phyloP scores from a whole-genome alignment of 495 filamentous ascomycete genomes.

The Friedmanniomyces endolithicus region DNA sequence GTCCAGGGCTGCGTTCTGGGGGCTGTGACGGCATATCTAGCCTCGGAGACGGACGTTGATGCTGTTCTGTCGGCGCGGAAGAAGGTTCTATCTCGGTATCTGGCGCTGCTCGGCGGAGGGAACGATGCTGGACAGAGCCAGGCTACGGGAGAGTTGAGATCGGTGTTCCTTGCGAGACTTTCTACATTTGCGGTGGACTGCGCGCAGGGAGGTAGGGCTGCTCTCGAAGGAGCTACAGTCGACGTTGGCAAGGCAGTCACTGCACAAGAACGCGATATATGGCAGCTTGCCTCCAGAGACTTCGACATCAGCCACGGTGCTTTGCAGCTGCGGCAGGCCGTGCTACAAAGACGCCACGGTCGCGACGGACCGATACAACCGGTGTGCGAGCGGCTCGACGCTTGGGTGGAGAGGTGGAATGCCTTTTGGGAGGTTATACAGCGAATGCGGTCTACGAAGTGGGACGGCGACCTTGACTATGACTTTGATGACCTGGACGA shows the following conservation, averaged over 20 bases:
- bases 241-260: neutral
- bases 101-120: neutral
- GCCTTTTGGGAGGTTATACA: constrained; percentile 49
- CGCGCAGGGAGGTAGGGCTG: neutral
- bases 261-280: constrained; percentile 13
- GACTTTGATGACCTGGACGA: constrained; percentile 63
- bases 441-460: constrained; percentile 52
- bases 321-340: constrained; percentile 38
- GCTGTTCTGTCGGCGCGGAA: constrained; percentile 1
- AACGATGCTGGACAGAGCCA: constrained; percentile 27
- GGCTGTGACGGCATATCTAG: constrained; percentile 1
- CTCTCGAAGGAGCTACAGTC: neutral
- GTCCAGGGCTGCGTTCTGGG: constrained; percentile 30
- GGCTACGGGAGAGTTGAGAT: neutral
- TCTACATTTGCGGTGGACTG: neutral
- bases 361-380: constrained; percentile 50
- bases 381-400: constrained; percentile 47
- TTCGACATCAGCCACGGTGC: constrained; percentile 46
- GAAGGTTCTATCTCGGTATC: constrained; percentile 2
- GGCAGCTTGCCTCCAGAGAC: constrained; percentile 35
- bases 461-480: constrained; percentile 65
- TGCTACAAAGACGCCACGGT: constrained; percentile 48
- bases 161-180: constrained; percentile 19
- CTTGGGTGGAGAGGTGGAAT: constrained; percentile 55
- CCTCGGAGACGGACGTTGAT: neutral